Conservation (phyloP, 1,284 basidiomycete genomes). For the Exobasidium cylindrosporum region DNA sequence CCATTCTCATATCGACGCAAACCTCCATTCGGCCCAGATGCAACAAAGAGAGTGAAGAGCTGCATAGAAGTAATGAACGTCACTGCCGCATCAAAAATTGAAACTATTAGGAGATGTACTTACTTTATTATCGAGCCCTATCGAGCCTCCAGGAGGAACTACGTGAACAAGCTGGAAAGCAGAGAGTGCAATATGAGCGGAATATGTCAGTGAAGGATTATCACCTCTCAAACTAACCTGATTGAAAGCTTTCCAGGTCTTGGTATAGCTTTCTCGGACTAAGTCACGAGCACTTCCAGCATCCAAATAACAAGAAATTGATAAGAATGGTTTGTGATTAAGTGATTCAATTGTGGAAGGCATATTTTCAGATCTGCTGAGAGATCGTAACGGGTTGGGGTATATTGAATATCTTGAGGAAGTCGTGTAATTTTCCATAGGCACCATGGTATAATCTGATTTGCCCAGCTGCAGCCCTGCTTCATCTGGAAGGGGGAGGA, state of each 20-base stretch:
- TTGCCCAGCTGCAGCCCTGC: conserved; percentile 4
- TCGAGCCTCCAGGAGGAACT: conserved; percentile 10
- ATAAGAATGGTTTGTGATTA: neutral
- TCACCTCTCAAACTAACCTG: neutral
- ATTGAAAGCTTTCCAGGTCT: conserved; percentile 10
- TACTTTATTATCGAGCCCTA: conserved; percentile 18
- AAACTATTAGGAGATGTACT: neutral
- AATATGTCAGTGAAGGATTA: neutral
- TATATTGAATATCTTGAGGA: neutral
- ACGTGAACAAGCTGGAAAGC: conserved; percentile 7
- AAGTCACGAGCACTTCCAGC: conserved; percentile 8
- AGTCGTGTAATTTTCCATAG: neutral
- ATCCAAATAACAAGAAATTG: neutral
- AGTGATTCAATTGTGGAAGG: no score
- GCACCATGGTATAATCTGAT: conserved; percentile 1
- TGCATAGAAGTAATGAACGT: neutral
- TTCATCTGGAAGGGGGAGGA: neutral
- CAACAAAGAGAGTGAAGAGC: neutral
- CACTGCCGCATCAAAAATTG: neutral
- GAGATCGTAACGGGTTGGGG: neutral
- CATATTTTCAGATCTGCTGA: neutral
- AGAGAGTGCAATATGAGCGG: no score
- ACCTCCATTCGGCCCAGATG: conserved; percentile 1
- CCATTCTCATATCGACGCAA: conserved; percentile 16
- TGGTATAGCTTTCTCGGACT: conserved; percentile 8